These are phyloP conservation scores for Russula earlei DNA, from an alignment of 768 basidiomycete genomes.

Conservation along the genomic window DNA sequence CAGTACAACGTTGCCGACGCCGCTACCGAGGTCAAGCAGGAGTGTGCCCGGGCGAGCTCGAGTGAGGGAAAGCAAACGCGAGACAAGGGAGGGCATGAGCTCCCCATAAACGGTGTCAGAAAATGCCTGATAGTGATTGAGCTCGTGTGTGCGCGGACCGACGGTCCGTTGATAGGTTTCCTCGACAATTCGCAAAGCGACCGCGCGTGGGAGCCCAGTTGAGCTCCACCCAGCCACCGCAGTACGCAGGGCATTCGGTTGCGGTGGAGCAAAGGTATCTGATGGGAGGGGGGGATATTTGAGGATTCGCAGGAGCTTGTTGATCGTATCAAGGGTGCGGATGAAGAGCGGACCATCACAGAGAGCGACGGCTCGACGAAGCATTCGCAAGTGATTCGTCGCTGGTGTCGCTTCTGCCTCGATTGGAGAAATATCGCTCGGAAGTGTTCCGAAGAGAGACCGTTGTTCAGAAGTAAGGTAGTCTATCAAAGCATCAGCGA, in stretches of 20 bases:
- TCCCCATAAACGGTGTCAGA: slow-evolving; percentile 86
- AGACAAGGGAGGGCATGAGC: slow-evolving; percentile 66
- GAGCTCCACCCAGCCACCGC: slow-evolving; percentile 41
- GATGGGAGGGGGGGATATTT: slow-evolving; percentile 55
- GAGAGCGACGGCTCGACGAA: slow-evolving; percentile 61
- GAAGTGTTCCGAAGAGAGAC: slow-evolving; percentile 56
- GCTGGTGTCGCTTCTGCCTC: slow-evolving; percentile 14
- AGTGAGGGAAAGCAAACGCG: slow-evolving; percentile 44
- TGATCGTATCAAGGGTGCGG: slow-evolving; percentile 50
- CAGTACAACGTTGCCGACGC: slow-evolving; percentile 50
- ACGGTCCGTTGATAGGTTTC: slow-evolving; percentile 92
- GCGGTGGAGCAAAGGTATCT: slow-evolving; percentile 38
- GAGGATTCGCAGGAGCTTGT: slow-evolving; percentile 47
- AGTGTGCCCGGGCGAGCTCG: slow-evolving; percentile 37
- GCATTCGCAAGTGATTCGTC: slow-evolving; percentile 38
- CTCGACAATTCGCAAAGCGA: slow-evolving; percentile 70
- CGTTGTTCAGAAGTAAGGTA: slow-evolving; percentile 63
- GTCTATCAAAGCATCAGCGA: slow-evolving; percentile 29
- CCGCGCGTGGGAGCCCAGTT: slow-evolving; percentile 49
- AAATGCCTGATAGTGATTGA: slow-evolving; percentile 77
- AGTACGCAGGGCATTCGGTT: slow-evolving; percentile 41
- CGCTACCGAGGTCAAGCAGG: slow-evolving; percentile 53
- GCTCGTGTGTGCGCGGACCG: slow-evolving; percentile 75
- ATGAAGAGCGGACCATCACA: slow-evolving; percentile 69
- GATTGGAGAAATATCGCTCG: slow-evolving; percentile 30